Percentiles rank a stretch among this genome's conserved stretches.
Conservation (phyloP, 1,284 basidiomycete genomes). For the Taiwanofungus camphoratus region DNA sequence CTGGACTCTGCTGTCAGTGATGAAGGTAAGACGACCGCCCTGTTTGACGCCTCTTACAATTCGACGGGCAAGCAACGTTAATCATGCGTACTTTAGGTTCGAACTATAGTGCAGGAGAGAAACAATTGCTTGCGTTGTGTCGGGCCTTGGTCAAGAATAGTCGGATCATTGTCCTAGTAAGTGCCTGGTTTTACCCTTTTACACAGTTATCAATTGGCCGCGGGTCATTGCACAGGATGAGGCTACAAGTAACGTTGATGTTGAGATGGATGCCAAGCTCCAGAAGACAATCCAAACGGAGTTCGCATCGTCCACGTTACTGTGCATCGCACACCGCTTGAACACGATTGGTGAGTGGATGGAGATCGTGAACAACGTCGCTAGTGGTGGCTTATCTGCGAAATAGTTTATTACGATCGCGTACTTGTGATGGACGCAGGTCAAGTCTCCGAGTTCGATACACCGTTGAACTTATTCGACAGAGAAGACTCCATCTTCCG, state of each 20-base stretch:
- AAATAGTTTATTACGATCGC: constrained; percentile 64
- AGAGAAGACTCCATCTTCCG: constrained; percentile 67
- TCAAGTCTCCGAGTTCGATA: constrained; percentile 69
- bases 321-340: constrained; percentile 74
- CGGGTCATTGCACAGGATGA: constrained; percentile 62
- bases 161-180: constrained; percentile 62
- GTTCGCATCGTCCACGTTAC: constrained; percentile 55
- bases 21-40: constrained; percentile 39
- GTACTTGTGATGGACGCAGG: constrained; percentile 75
- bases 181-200: constrained; percentile 14
- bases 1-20: constrained; percentile 59
- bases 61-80: not conserved
- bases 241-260: constrained; percentile 81
- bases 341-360: constrained; percentile 69
- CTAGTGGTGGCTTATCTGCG: not conserved
- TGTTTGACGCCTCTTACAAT: not conserved
- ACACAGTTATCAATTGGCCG: not conserved
- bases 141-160: constrained; percentile 69
- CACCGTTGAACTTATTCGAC: constrained; percentile 71
- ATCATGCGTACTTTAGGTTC: constrained; percentile 35
- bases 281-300: constrained; percentile 71
- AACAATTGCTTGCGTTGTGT: constrained; percentile 71
- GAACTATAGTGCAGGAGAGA: constrained; percentile 76
- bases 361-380: constrained; percentile 1
- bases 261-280: constrained; percentile 75